A percentile compares a stretch with the other conserved stretches of the same genome.
phyloP scores from a whole-genome alignment of 148 eudicot species.

The Vaccinium vitisidaea region DNA sequence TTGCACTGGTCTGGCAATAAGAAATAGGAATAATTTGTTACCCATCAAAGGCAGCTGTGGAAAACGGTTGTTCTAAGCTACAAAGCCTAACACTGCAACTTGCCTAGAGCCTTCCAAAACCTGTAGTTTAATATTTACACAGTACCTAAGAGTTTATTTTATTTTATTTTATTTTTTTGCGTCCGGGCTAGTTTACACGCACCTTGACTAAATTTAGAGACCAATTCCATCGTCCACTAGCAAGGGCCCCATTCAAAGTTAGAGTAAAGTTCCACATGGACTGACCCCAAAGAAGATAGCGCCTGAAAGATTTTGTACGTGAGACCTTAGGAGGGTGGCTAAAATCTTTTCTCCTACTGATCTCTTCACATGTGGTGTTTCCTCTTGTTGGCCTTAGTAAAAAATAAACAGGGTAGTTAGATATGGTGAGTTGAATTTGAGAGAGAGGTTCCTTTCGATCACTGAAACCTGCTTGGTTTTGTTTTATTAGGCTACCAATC shows the following conservation, averaged over 20 bases:
- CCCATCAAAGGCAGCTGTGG: slow-evolving; percentile 6
- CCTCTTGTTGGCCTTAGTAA: background rate
- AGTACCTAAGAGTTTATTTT: background rate
- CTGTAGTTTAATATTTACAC: background rate
- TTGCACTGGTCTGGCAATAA: too few species aligned
- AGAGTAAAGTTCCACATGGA: too few species aligned
- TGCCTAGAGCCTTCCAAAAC: slow-evolving; percentile 7
- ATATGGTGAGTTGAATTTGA: background rate
- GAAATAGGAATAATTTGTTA: background rate
- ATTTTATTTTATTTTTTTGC: too few species aligned
- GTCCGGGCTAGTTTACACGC: too few species aligned
- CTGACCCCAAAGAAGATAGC: too few species aligned
- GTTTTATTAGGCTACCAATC: slow-evolving; percentile 6
- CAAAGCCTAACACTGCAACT: background rate
- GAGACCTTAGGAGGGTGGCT: background rate
- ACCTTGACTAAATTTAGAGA: too few species aligned
- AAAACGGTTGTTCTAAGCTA: background rate
- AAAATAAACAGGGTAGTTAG: background rate
- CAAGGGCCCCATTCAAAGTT: too few species aligned
- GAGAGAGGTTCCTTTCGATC: background rate
- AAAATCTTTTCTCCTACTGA: background rate
- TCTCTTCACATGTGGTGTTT: slow-evolving; percentile 2
- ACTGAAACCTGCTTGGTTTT: background rate
- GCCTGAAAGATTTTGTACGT: too few species aligned
- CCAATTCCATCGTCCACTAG: too few species aligned